Evolutionary conservation across 805 yeast species (phyloP).

Genomic region (Schizosaccharomyces japonicus): DNA sequence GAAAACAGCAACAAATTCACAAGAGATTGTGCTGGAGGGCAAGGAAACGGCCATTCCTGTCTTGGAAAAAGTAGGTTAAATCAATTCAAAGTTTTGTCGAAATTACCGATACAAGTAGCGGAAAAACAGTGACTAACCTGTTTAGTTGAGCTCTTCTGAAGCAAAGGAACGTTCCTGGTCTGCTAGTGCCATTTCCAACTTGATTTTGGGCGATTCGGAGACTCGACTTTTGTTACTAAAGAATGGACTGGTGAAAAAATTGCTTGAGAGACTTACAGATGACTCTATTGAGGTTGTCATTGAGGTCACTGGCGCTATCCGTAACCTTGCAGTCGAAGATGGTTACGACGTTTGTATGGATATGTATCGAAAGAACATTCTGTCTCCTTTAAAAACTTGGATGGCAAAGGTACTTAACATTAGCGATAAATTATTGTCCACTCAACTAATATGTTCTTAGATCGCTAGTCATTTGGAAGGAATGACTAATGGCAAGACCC

Average conservation of each 20-base stretch:
- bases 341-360: slow-evolving; percentile 60
- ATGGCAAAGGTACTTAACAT: background rate
- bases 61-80: slow-evolving; percentile 23
- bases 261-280: slow-evolving; percentile 45
- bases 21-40: slow-evolving; percentile 21
- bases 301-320: slow-evolving; percentile 55
- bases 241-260: slow-evolving; percentile 23
- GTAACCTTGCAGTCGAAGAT: slow-evolving; percentile 64
- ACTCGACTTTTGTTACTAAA: slow-evolving; percentile 42
- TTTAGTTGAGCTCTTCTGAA: slow-evolving; percentile 26
- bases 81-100: background rate
- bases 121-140: background rate
- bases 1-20: background rate
- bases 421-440: too few relatives aligned
- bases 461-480: slow-evolving; percentile 6
- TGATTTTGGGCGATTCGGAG: slow-evolving; percentile 42
- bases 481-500: slow-evolving; percentile 4
- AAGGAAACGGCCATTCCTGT: slow-evolving; percentile 42
- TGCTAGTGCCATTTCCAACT: slow-evolving; percentile 36
- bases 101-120: too few relatives aligned
- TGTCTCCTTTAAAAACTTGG: slow-evolving; percentile 23
- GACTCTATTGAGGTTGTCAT: slow-evolving; percentile 50
- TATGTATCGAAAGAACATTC: slow-evolving; percentile 56
- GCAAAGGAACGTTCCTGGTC: slow-evolving; percentile 63
- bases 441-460: too few relatives aligned